phyloP scores from a whole-genome alignment of 495 filamentous ascomycete genomes.

The Neurospora sp. region DNA sequence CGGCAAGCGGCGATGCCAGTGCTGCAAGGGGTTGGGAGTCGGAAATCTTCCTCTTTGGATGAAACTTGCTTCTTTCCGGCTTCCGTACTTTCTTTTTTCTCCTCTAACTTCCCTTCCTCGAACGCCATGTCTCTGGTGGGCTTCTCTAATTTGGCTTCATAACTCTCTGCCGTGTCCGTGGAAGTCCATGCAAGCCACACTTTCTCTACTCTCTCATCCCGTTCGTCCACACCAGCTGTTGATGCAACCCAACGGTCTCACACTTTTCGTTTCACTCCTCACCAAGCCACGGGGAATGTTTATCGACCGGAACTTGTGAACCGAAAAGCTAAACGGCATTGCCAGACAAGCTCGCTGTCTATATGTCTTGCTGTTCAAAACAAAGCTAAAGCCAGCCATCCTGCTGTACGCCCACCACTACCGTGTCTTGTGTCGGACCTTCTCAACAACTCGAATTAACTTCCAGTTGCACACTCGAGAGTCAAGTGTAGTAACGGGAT shows the following conservation, averaged over 20 bases:
- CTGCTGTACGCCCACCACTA: neutral
- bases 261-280: neutral
- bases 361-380: neutral
- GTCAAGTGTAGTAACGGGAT: neutral
- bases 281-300: neutral
- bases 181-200: neutral
- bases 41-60: neutral
- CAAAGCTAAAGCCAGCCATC: neutral
- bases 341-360: neutral
- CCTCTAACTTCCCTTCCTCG: neutral
- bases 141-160: neutral
- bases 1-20: neutral
- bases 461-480: neutral
- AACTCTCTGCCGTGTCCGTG: neutral
- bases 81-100: neutral
- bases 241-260: neutral
- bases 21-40: neutral
- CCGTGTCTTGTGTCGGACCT: neutral
- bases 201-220: neutral
- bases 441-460: neutral
- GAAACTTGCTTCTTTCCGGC: neutral
- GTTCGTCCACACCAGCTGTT: neutral
- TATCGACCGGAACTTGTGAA: neutral
- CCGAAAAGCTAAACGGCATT: neutral
- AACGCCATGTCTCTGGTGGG: neutral